These are phyloP conservation scores for Corchorus capsularis DNA, from an alignment of 345 rosid species.

Conservation along the genomic window DNA sequence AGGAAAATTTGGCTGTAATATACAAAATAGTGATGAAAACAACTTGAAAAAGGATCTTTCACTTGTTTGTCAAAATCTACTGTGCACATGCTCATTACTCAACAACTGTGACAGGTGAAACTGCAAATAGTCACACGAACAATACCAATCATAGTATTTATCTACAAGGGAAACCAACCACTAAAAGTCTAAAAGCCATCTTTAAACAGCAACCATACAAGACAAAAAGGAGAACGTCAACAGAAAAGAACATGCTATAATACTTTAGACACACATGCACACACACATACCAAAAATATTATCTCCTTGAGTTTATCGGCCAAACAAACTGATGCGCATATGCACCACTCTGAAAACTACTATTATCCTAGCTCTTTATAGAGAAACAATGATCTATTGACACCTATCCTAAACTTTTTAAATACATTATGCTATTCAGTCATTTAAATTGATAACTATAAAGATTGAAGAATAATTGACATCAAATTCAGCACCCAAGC, in stretches of 20 bases:
- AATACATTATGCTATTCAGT: neutral
- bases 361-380: neutral
- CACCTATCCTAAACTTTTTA: neutral
- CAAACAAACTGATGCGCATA: neutral
- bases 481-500: neutral
- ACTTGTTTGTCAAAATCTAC: neutral
- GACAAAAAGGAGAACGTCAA: neutral
- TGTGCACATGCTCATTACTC: constrained; percentile 3
- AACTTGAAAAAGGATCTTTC: constrained; percentile 13
- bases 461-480: neutral
- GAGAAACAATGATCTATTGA: neutral
- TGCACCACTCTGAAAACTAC: neutral
- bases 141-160: neutral
- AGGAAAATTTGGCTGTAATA: neutral
- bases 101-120: neutral
- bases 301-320: neutral
- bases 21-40: neutral
- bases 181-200: neutral
- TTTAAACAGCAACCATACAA: neutral
- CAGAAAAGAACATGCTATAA: neutral
- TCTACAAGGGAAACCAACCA: neutral
- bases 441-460: neutral
- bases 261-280: neutral
- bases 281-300: neutral
- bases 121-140: neutral